Conservation (phyloP, 2,329 filamentous ascomycete species). For the Penicillium thymicola region DNA sequence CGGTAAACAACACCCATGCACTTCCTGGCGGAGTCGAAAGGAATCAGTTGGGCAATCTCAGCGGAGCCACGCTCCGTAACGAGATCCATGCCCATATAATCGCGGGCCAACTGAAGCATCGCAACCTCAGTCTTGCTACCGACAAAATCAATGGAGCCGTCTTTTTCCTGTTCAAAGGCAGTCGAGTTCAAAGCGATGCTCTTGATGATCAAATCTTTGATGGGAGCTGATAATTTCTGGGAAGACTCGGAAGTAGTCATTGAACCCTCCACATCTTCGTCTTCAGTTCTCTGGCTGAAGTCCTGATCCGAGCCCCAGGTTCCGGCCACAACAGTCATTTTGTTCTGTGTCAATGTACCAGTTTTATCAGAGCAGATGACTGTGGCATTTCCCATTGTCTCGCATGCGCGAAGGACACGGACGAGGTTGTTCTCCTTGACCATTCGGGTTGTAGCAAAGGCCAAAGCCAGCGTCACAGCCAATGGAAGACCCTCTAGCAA, state of each 20-base stretch:
- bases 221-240: slow-evolving; percentile 30
- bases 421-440: slow-evolving; percentile 74
- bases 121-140: slow-evolving; percentile 77
- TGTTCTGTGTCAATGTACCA: slow-evolving; percentile 70
- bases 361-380: slow-evolving; percentile 81
- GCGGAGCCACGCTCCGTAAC: slow-evolving; percentile 61
- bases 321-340: slow-evolving; percentile 73
- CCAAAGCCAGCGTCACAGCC: slow-evolving; percentile 72
- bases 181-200: slow-evolving; percentile 58
- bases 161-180: slow-evolving; percentile 71
- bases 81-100: slow-evolving; percentile 66
- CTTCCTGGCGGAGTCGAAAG: slow-evolving; percentile 73
- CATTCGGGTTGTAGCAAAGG: slow-evolving; percentile 75
- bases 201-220: slow-evolving; percentile 39
- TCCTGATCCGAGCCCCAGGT: slow-evolving; percentile 59
- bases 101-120: slow-evolving; percentile 65
- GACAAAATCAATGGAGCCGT: slow-evolving; percentile 64
- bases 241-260: slow-evolving; percentile 28
- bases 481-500: slow-evolving; percentile 65
- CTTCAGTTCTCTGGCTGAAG: slow-evolving; percentile 47
- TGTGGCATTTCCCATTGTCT: slow-evolving; percentile 77
- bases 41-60: slow-evolving; percentile 63
- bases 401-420: slow-evolving; percentile 71
- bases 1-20: slow-evolving; percentile 55
- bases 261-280: slow-evolving; percentile 14